These are phyloP conservation scores for Spathaspora sp. DNA, from an alignment of 805 yeast species.

Conservation along the genomic window DNA sequence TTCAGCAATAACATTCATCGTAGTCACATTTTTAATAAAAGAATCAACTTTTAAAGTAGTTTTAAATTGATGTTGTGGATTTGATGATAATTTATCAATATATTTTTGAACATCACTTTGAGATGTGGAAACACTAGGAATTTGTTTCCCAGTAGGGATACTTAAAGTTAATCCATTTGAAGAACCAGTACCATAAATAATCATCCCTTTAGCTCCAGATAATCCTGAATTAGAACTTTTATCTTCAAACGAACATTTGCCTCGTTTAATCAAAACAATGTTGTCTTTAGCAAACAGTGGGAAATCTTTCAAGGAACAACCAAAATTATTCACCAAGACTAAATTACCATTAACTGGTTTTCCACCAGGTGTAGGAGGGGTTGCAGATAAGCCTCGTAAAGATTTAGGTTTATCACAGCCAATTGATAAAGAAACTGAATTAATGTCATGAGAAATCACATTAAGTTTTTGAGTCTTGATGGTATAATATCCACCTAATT, in stretches of 20 bases:
- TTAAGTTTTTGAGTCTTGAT: conserved; percentile 65
- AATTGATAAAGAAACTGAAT: conserved; percentile 48
- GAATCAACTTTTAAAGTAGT: conserved; percentile 64
- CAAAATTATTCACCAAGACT: conserved; percentile 55
- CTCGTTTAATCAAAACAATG: conserved; percentile 76
- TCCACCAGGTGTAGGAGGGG: conserved; percentile 70
- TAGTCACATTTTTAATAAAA: conserved; percentile 58
- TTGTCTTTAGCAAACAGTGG: conserved; percentile 41
- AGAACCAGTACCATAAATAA: conserved; percentile 61
- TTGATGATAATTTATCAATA: conserved; percentile 34
- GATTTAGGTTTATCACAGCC: conserved; percentile 50
- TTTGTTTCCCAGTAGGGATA: conserved; percentile 55
- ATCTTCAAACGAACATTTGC: conserved; percentile 78
- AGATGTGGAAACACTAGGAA: conserved; percentile 70
- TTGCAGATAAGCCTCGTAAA: conserved; percentile 57
- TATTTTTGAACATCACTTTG: conserved; percentile 51
- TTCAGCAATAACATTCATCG: conserved; percentile 83
- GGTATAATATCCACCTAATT: conserved; percentile 55
- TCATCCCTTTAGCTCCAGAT: conserved; percentile 70
- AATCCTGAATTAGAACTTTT: conserved; percentile 76
- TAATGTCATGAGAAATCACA: conserved; percentile 71
- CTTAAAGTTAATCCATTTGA: conserved; percentile 78
- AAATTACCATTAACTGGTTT: conserved; percentile 57
- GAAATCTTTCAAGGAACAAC: conserved; percentile 69
- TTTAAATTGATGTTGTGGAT: conserved; percentile 26